These are phyloP conservation scores for Penicillium sp. DNA, from an alignment of 2,329 filamentous ascomycete species.

Conservation along the genomic window DNA sequence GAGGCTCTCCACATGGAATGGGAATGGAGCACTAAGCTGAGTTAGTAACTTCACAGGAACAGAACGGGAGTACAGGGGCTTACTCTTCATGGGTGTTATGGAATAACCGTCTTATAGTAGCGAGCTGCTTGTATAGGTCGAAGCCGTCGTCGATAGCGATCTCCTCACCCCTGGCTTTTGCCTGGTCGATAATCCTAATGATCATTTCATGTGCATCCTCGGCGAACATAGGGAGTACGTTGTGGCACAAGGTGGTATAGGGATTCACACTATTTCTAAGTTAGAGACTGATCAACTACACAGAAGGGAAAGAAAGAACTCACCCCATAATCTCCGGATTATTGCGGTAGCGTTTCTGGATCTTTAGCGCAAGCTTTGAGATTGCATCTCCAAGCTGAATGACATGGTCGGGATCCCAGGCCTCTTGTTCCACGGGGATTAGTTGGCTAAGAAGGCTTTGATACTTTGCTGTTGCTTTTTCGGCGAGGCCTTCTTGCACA, in stretches of 20 bases:
- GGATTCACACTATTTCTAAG: conserved; percentile 50
- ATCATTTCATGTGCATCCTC: conserved; percentile 85
- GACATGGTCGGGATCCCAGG: conserved; percentile 89
- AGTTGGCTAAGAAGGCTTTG: conserved; percentile 72
- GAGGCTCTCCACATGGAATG: conserved; percentile 81
- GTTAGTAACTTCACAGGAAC: conserved; percentile 11
- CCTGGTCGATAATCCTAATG: conserved; percentile 70
- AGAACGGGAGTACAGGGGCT: conserved; percentile 11
- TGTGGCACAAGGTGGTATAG: conserved; percentile 70
- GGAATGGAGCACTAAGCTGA: conserved; percentile 59
- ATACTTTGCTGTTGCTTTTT: conserved; percentile 77
- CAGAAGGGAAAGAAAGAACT: conserved; percentile 49
- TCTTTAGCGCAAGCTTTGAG: conserved; percentile 78
- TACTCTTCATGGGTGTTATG: conserved; percentile 66
- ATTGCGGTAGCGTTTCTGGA: conserved; percentile 87
- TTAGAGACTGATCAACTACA: conserved; percentile 16
- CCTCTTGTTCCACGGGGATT: conserved; percentile 73
- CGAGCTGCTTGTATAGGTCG: conserved; percentile 83
- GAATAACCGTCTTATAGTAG: conserved; percentile 80
- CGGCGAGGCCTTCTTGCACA: conserved; percentile 67
- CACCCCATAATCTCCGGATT: conserved; percentile 82
- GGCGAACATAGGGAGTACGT: conserved; percentile 85
- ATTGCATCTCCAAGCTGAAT: conserved; percentile 85
- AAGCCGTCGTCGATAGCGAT: conserved; percentile 90
- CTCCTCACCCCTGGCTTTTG: conserved; percentile 67